phyloP scores from a whole-genome alignment of 169 alveolate genomes.

The Plasmodium cynomolgi region DNA sequence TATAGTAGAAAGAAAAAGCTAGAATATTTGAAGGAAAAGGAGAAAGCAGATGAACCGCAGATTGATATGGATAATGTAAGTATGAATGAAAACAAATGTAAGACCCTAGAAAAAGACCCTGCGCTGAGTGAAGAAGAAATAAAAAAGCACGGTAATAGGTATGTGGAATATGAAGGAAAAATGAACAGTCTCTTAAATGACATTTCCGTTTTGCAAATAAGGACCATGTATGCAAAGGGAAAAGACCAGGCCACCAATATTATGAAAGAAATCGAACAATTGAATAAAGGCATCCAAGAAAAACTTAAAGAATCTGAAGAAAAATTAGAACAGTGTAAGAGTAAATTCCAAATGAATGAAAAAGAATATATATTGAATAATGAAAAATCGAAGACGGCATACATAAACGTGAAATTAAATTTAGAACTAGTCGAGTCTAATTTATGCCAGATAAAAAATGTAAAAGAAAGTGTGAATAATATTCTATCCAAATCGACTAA shows the following conservation, averaged over 20 bases:
- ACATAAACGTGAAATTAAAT: neutral
- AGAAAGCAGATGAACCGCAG: neutral
- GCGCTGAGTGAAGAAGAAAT: neutral
- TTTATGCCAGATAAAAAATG: neutral
- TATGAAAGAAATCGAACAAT: neutral
- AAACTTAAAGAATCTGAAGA: neutral
- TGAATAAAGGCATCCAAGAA: neutral
- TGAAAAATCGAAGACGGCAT: constrained; percentile 21
- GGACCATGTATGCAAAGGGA: neutral
- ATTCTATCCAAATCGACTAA: neutral
- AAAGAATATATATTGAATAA: neutral
- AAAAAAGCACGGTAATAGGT: neutral
- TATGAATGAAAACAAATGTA: neutral
- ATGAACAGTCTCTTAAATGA: constrained; percentile 4
- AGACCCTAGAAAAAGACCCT: neutral
- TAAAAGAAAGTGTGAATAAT: neutral
- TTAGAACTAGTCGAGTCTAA: neutral
- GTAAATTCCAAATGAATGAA: neutral
- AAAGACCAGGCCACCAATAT: neutral
- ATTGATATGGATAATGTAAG: neutral
- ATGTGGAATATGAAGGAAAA: neutral
- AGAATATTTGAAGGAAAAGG: neutral
- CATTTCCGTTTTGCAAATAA: constrained; percentile 13
- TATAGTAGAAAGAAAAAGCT: neutral
- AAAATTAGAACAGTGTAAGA: constrained; percentile 8